Evolutionary conservation across 768 basidiomycete species (phyloP).

Genomic region (Tephrocybe sp.): DNA sequence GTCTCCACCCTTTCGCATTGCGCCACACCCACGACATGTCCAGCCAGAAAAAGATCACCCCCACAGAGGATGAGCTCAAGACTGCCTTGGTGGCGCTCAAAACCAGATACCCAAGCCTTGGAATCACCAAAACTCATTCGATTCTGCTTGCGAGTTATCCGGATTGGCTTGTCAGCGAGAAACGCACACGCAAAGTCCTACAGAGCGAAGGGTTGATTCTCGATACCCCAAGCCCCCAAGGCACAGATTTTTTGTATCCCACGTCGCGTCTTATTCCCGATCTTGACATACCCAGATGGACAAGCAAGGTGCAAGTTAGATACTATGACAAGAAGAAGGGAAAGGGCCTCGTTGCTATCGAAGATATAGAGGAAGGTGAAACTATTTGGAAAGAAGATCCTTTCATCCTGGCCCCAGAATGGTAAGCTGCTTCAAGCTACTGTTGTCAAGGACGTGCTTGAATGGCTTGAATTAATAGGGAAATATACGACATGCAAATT

Average conservation of each 20-base stretch:
- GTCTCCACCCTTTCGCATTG: not conserved
- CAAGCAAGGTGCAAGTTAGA: slow-evolving; percentile 61
- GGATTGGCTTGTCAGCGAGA: slow-evolving; percentile 82
- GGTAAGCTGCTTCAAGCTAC: slow-evolving; percentile 36
- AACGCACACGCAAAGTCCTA: slow-evolving; percentile 72
- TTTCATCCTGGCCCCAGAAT: slow-evolving; percentile 79
- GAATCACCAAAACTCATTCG: slow-evolving; percentile 70
- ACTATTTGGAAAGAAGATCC: slow-evolving; percentile 86
- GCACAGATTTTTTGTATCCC: slow-evolving; percentile 41
- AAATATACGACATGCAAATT: slow-evolving; percentile 70
- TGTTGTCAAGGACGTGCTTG: not conserved
- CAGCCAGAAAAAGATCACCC: slow-evolving; percentile 30
- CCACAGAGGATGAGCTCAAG: slow-evolving; percentile 65
- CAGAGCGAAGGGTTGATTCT: slow-evolving; percentile 55
- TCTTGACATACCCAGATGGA: slow-evolving; percentile 65
- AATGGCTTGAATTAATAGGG: slow-evolving; percentile 42
- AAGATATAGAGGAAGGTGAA: slow-evolving; percentile 69
- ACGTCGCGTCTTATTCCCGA: slow-evolving; percentile 62
- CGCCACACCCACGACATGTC: slow-evolving; percentile 9
- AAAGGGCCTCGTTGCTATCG: slow-evolving; percentile 78
- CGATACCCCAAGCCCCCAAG: slow-evolving; percentile 16
- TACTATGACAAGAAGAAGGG: slow-evolving; percentile 73
- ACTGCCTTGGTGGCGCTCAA: slow-evolving; percentile 55
- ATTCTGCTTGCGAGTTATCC: slow-evolving; percentile 59
- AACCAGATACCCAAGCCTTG: slow-evolving; percentile 58